Evolutionary conservation across 345 rosid species (phyloP), one percentile per base, ranked within the genome.

Genomic region (Erodium maritimum): DNA sequence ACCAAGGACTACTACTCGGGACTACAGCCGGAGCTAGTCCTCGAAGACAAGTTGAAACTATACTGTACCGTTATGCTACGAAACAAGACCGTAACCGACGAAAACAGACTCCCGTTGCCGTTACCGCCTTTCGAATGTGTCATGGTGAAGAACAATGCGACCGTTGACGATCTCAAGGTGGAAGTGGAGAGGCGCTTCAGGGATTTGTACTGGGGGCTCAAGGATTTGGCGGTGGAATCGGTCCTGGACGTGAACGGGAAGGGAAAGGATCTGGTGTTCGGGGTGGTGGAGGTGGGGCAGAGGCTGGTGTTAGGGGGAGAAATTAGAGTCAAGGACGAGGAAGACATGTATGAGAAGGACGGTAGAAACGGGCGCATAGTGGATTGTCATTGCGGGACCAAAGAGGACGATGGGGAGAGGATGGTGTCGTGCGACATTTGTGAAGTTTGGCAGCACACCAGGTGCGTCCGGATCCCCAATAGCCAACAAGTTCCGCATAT

Each of bases 391-490:
- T 93, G 99, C 67, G 95, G 96, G 52, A 74, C 86, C 34, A 70
- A 71, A 61, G 86, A 79, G 9, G 95, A 93, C 55, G 96, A 93
- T 52, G 96, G 91, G 4, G 96, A 89, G 72, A 55, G 95, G 45
- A 80, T 87, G 86, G 64, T 93, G 50, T 65, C 83, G 0, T 88
- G 99, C 61, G 99, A 87, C 60, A 83, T 88, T 1, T 93, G 96
- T 62, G 88, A 89, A 63, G 87, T 85, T 58, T 82, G 96, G 96
- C 95, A 89, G 60, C 96, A 93, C 21, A 82, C 89, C 0, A 69
- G 88, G 63, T 93, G 99, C 61, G 88, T 78, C 69, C 61, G 76
- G 45, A 83, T 89, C 66, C 91, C 87, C 23, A 70, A 85, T 29
- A 58, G 74, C 61, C 80, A 82, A 62, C 82, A 86, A 56, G 75